Base-by-base conservation (phyloP, 2,329 filamentous ascomycete genomes). In the Fusarium subglutinans region DNA sequence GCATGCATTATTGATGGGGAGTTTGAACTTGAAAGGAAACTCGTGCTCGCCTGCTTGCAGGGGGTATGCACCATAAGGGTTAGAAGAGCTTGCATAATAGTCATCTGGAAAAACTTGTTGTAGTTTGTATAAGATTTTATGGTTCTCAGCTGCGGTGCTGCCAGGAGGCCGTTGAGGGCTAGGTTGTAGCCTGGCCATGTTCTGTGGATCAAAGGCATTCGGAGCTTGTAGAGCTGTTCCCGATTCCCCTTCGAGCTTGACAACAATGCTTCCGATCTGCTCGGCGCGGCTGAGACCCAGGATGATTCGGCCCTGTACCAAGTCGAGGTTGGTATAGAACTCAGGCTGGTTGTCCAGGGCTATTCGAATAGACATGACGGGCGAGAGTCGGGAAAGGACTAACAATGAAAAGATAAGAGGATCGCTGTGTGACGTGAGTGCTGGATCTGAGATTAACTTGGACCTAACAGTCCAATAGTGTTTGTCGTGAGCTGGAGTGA, bases 231-330 rank as follows among this genome's bases (percentile, higher is more conserved):
- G 83, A 48, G 92, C 87, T 10, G 93, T 95, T 71, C 88, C 88
- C 54, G 91, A 91, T 83, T 96, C 93, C 75, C 94, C 94, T 80
- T 96, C 94, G 38, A 96, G 89, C 85, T 96, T 96, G 78, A 96
- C 93, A 43, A 94, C 86, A 72, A 96, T 91, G 59, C 90, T 92
- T 55, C 90, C 90, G 56, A 96, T 87, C 63, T 89, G 86, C 81
- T 96, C 93, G 61, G 93, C 84, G 73, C 91, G 92, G 58, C 88
- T 90, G 72, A 92, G 82, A 26, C 78, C 81, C 37, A 92, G 82
- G 56, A 90, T 79, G 35, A 92, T 83, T 67, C 87, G 86, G 61
- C 94, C 94, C 37, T 86, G 87, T 68, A 96, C 88, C 70, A 89
- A 84, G 82, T 96, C 94, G 77, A 95, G 90, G 80, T 96, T 96